phyloP scores from a whole-genome alignment of 148 eudicot genomes.

The Cornus kousa region DNA sequence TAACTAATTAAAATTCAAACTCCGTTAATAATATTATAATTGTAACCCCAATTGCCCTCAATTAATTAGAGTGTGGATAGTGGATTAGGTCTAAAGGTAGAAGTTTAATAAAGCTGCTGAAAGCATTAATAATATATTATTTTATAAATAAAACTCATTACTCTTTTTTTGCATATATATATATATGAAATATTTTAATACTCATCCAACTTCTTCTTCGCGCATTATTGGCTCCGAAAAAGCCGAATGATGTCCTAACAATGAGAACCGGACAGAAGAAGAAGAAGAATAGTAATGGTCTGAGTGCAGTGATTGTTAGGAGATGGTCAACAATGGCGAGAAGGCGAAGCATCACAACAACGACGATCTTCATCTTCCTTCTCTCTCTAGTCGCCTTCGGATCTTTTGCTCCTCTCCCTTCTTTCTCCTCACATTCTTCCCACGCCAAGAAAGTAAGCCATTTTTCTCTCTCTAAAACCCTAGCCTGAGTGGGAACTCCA shows the following conservation, averaged over 20 bases:
- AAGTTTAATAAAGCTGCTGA: too few species aligned
- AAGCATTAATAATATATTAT: too few species aligned
- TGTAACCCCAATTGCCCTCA: too few species aligned
- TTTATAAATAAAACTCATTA: too few species aligned
- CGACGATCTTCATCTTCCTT: slow-evolving; percentile 31
- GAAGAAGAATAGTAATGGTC: not conserved
- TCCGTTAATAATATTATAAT: too few species aligned
- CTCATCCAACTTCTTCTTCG: too few species aligned
- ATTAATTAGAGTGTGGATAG: too few species aligned
- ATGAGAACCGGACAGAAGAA: not conserved
- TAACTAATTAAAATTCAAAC: too few species aligned
- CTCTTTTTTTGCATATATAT: too few species aligned
- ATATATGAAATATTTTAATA: too few species aligned
- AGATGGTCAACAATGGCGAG: slow-evolving; percentile 22
- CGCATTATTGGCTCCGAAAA: not conserved
- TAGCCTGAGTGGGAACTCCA: not conserved
- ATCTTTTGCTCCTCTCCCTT: slow-evolving; percentile 42
- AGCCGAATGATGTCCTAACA: not conserved
- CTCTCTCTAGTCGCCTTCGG: slow-evolving; percentile 37
- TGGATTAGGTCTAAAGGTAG: too few species aligned
- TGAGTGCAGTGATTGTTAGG: not conserved
- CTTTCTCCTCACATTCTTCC: slow-evolving; percentile 31
- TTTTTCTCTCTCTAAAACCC: not conserved
- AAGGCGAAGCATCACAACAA: slow-evolving; percentile 12
- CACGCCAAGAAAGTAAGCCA: slow-evolving; percentile 29